Base-by-base conservation (phyloP, 2,329 filamentous ascomycete species). In the Ilyonectria destructans region DNA sequence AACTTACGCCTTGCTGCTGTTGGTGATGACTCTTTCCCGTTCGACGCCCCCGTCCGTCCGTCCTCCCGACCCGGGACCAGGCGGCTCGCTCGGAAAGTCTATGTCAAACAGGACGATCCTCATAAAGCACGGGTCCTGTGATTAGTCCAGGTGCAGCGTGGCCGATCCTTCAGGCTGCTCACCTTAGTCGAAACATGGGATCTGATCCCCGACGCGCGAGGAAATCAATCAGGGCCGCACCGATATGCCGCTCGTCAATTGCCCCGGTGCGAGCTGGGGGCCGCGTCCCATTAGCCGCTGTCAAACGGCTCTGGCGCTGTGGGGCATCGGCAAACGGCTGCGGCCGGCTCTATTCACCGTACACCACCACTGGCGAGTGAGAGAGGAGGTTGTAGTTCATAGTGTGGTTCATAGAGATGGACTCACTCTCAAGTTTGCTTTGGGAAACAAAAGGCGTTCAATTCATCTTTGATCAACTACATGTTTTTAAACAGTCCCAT, bases 61-160 rank as follows among this genome's bases (percentile, higher is more conserved):
- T 33, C 31, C 31, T 33, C 31, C 31, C 3, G 31, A 12, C 31
- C 31, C 31, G 15, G 48, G 13, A n/a, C 48, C 13, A 26, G 23
- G 26, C 17, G 48, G 17, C 48, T 46, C 17, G 9, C 40, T 19
- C 40, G 40, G 15, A 31, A n/a, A 51, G 49, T 33, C 12, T 35
- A 54, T 21, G 49, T 54, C 49, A 54, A 54, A 54, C 49, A 33
- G 29, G n/a, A n/a, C 49, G 15, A 43, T 43, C 40, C 40, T 7
- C 15, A 40, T 15, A 4, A 17, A 43, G n/a, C 40, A 19, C 40
- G 40, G 17, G 40, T 43, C 40, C n/a, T 17, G 7, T 17, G 40
- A n/a, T 43, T 33, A 9, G 31, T 2, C 31, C 31, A 2, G 8
- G 31, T n/a, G 15, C 40, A 6, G 17, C 17, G 8, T 7, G 17